Conservation (phyloP, 2,329 filamentous ascomycete species). For the Hypoxylon sp. region DNA sequence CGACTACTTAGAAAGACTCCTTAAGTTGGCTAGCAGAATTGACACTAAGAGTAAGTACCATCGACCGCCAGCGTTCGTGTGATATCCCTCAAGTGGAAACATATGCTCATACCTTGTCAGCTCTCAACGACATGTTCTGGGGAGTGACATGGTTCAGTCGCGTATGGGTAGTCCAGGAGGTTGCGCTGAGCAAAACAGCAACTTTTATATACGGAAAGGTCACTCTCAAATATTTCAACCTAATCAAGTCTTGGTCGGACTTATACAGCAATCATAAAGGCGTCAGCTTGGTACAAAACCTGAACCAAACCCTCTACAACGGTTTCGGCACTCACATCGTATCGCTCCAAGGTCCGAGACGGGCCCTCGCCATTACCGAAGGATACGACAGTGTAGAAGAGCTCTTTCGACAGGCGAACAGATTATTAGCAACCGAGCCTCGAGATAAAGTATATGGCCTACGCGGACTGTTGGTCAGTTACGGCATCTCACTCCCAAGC, state of each 20-base stretch:
- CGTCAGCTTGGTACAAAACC: conserved; percentile 6
- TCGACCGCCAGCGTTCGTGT: not conserved
- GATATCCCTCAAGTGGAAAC: not conserved
- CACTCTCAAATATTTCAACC: conserved; percentile 12
- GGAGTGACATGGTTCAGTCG: conserved; percentile 15
- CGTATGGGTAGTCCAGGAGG: conserved; percentile 25
- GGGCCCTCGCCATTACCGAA: conserved; percentile 25
- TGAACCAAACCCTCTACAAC: conserved; percentile 12
- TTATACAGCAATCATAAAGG: conserved; percentile 19
- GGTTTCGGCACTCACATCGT: conserved; percentile 1
- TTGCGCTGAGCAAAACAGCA: conserved; percentile 7
- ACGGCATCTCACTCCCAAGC: conserved; percentile 14
- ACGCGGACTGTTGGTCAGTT: conserved; percentile 14
- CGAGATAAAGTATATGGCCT: conserved; percentile 22
- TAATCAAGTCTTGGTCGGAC: conserved; percentile 23
- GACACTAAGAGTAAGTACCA: not conserved
- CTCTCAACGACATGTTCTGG: conserved; percentile 15
- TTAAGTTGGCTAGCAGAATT: not conserved
- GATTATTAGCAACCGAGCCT: conserved; percentile 14
- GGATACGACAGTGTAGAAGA: conserved; percentile 19
- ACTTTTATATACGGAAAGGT: conserved; percentile 19
- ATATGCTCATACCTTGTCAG: not conserved
- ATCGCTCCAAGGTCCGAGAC: conserved; percentile 4
- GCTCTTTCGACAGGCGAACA: conserved; percentile 13
- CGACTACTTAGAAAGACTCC: not conserved